Evolutionary conservation across 2,329 filamentous ascomycete species (phyloP).

Genomic region (Colletotrichum viniferum): DNA sequence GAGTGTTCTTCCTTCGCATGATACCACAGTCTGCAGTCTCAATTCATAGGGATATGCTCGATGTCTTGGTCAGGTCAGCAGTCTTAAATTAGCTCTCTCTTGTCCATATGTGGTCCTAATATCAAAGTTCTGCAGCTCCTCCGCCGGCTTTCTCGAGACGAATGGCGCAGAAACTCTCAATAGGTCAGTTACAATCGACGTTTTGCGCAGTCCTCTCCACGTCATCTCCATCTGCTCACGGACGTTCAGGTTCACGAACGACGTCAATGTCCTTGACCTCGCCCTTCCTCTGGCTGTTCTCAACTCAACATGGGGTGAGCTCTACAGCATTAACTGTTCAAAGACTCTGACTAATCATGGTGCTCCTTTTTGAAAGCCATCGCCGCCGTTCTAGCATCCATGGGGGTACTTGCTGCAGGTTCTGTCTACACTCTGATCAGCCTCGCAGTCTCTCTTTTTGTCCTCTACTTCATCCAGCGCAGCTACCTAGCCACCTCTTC

Average conservation of each 20-base stretch:
- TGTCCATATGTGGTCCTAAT: not conserved
- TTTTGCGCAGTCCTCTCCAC: fast-evolving
- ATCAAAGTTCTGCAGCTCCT: not conserved
- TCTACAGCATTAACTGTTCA: no score
- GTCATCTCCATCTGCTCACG: fast-evolving
- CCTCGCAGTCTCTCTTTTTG: not conserved
- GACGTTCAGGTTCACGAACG: not conserved
- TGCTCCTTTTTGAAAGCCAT: not conserved
- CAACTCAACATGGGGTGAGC: not conserved
- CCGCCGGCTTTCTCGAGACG: not conserved
- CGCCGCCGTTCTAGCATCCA: not conserved
- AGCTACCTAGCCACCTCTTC: not conserved
- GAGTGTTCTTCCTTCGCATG: not conserved
- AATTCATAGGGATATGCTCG: not conserved
- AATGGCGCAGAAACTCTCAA: not conserved
- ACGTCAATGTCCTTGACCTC: not conserved
- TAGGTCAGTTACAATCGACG: not conserved
- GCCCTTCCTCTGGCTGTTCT: not conserved
- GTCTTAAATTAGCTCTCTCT: not conserved
- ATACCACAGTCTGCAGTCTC: not conserved
- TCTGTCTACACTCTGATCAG: not conserved
- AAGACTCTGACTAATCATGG: no score
- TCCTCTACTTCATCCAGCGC: not conserved
- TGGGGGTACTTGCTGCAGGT: not conserved
- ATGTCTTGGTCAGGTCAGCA: not conserved